Base-by-base conservation (phyloP, 164 flowering plant genomes). In the Sedum album region DNA sequence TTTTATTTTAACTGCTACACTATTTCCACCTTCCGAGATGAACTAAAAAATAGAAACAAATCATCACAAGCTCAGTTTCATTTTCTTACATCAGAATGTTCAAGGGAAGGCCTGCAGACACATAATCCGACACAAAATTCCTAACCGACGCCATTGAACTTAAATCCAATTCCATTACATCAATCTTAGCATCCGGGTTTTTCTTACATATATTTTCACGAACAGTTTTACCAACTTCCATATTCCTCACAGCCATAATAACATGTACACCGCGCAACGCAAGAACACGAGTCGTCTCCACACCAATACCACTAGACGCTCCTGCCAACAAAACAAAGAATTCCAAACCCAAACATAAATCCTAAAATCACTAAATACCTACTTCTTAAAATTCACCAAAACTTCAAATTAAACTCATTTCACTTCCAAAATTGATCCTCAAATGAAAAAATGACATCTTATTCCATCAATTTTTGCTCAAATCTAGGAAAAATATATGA, bases 271-370 rank as follows among this genome's bases (percentile, higher is more conserved):
- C 62, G 20, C 62, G 62, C 62, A 57, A 26, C 15, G 62, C 62
- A 57, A 57, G 62, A 57, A 57, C 62, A n/a, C 67, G 67, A 4
- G 67, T 13, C 23, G 67, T 38, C 46, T 65, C 67, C 18, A 25
- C 31, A 25, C 67, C 67, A 65, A 65, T 65, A 25, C 67, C 67
- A 65, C 67, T 65, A 41, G 67, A 65, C 1, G 67, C 67, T 26
- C 67, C 67, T 65, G 46, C n/a, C n/a, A n/a, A n/a, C n/a, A 21
- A 65, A 57, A 28, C 3, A 7, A 35, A 35, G 7, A 3, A 35
- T 7, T 14, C 62, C 31, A 57, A 57, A 57, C 18, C 26, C 67
- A n/a, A 31, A 62, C 66, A 31, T 31, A 62, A 64, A 25, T 33
- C 13, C 10, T 64, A 25, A 18, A 65, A 65, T 18, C 67, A 38